These are phyloP conservation scores for Fusarium sp. DNA, from an alignment of 2,329 filamentous ascomycete genomes.

Conservation along the genomic window DNA sequence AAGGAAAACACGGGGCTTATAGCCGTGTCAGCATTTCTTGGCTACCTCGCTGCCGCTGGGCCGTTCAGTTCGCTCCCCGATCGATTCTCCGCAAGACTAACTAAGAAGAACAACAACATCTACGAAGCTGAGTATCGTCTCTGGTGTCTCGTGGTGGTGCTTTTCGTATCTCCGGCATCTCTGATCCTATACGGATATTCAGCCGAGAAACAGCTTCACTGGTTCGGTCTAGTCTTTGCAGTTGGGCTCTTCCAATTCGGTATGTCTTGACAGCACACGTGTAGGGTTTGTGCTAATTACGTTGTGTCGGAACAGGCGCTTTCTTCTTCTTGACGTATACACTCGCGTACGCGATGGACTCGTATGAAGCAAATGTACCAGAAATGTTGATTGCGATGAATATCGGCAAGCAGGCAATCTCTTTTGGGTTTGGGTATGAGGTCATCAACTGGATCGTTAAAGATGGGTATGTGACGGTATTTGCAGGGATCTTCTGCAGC, in stretches of 20 bases:
- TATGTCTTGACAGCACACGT: background rate
- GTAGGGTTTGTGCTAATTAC: rapidly evolving
- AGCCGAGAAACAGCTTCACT: background rate
- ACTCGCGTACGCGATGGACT: background rate
- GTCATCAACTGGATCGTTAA: background rate
- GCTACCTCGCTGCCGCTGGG: background rate
- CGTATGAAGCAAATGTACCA: background rate
- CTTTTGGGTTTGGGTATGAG: background rate
- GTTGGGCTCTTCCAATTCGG: background rate
- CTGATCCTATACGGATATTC: background rate
- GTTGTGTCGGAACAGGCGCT: background rate
- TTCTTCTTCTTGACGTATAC: background rate
- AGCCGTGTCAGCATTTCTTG: background rate
- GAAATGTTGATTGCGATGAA: background rate
- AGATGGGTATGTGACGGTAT: background rate
- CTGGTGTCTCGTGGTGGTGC: background rate
- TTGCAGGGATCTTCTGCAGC: background rate
- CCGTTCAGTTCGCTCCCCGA: background rate
- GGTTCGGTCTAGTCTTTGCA: background rate
- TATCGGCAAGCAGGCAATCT: background rate
- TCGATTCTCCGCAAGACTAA: background rate
- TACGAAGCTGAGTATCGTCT: background rate
- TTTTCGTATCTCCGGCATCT: background rate
- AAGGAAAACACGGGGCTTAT: background rate
- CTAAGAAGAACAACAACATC: background rate